Evolutionary conservation across 2,329 filamentous ascomycete genomes (phyloP).

Genomic region (Exophiala spinifera): DNA sequence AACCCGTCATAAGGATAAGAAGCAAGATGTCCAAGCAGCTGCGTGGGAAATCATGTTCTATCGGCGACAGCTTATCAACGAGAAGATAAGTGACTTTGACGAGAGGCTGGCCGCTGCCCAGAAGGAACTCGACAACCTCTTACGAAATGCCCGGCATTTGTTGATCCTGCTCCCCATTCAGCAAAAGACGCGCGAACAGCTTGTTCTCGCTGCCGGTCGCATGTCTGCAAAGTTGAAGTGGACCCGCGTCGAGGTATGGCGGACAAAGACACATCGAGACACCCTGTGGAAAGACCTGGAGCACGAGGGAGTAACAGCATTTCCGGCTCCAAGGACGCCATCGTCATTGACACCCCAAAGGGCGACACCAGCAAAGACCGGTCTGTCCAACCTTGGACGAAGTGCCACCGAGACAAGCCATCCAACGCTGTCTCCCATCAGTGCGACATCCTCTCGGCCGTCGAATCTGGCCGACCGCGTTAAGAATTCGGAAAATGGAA

Average conservation of each 20-base stretch:
- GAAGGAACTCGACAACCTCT: constrained; percentile 74
- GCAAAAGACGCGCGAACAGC: constrained; percentile 79
- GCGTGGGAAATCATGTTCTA: constrained; percentile 78
- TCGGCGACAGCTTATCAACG: constrained; percentile 74
- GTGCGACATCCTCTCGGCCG: constrained; percentile 20
- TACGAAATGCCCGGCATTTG: constrained; percentile 87
- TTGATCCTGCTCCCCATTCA: constrained; percentile 87
- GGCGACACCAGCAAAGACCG: constrained; percentile 22
- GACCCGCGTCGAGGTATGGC: constrained; percentile 93
- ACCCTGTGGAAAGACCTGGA: constrained; percentile 82
- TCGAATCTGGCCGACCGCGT: constrained; percentile 17
- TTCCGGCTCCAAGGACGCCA: constrained; percentile 25
- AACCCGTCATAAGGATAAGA: constrained; percentile 38
- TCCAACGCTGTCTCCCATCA: constrained; percentile 22
- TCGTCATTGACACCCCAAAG: constrained; percentile 25
- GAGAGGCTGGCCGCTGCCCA: constrained; percentile 70
- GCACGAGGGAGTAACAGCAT: constrained; percentile 56
- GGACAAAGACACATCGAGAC: constrained; percentile 82
- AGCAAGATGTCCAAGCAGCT: constrained; percentile 66
- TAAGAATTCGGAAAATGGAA: constrained; percentile 14
- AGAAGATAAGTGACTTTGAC: constrained; percentile 79
- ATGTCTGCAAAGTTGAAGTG: constrained; percentile 88
- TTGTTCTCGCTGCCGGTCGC: constrained; percentile 78
- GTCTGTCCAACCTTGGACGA: constrained; percentile 13
- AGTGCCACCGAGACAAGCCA: constrained; percentile 23